Evolutionary conservation across 164 flowering plant species (phyloP), one percentile per base, ranked within the genome.

Genomic region (Vitis labrusca): DNA sequence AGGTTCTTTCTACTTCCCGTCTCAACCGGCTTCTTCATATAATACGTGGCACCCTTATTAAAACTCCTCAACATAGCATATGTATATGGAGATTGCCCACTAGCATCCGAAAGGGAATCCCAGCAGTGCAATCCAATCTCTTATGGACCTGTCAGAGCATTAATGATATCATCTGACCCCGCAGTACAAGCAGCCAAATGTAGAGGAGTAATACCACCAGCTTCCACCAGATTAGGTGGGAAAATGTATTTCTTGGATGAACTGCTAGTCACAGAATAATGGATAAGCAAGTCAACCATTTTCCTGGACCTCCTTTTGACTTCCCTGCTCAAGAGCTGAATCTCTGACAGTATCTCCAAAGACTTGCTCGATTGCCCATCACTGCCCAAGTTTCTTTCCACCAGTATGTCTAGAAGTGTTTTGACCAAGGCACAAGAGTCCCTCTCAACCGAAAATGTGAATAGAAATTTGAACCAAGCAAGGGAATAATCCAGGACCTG

Each of bases 121-220:
- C 98, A 94, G 79, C 84, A 77, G n/a, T 68, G 76, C 79, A 89
- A 68, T 56, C 97, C 98, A 79, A 90, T 79, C 97, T 85, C 84
- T 71, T 74, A 86, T 1, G 94, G 97, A 79, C 75, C 87, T 61
- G 96, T 94, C 75, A 94, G 68, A 57, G 85, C 83, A 78, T 94
- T 93, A 58, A 94, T 75, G 53, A 91, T 64, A 60, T 83, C 87
- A 57, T 85, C 86, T 1, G 94, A 85, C 19, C 71, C 87, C 10
- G 85, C 79, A 1, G 80, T 85, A 72, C 82, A 85, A 64, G 98
- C 98, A 77, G 96, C 96, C 73, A 94, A 79, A 82, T 94, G 98
- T 50, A 94, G 72, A 71, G 98, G 97, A 19, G 98, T 88, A 66
- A 92, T 47, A 32, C 93, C 94, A 37, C 91, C 92, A 69, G 97